A percentile compares a stretch with the other conserved stretches of the same genome.
These are phyloP conservation scores for Sugiyamaella chiloensis DNA, from an alignment of 805 yeast genomes.

Conservation along the genomic window DNA sequence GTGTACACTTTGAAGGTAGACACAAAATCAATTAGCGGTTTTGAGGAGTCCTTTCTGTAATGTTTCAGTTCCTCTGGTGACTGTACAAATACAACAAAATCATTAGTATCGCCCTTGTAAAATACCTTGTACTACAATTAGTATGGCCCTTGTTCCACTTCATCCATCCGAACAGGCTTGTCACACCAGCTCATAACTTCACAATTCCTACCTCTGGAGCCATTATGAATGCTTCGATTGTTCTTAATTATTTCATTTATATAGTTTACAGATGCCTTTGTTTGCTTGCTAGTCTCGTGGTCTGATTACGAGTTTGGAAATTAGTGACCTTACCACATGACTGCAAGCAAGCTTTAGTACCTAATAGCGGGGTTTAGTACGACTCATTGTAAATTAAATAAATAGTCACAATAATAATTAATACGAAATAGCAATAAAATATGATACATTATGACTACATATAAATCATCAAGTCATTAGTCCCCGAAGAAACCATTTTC, in stretches of 20 bases:
- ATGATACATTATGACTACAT: not conserved
- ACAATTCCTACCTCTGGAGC: not conserved
- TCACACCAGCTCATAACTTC: not conserved
- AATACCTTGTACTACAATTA: constrained; percentile 43
- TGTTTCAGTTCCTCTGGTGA: constrained; percentile 47
- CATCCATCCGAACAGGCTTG: too few relatives aligned
- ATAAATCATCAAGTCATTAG: constrained; percentile 7
- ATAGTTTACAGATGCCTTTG: not conserved
- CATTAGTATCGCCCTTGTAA: constrained; percentile 55
- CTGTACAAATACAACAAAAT: constrained; percentile 64
- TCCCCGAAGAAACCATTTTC: constrained; percentile 74
- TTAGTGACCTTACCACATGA: not conserved
- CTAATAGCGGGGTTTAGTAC: too few relatives aligned
- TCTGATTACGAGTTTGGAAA: not conserved
- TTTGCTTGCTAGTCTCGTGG: constrained; percentile 6
- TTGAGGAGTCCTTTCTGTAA: constrained; percentile 45
- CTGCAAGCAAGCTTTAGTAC: too few relatives aligned
- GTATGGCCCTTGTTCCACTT: not conserved
- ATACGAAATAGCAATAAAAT: not conserved
- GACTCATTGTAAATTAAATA: too few relatives aligned
- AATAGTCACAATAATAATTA: too few relatives aligned
- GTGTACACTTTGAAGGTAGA: constrained; percentile 64
- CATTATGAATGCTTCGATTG: not conserved
- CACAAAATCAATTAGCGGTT: constrained; percentile 60
- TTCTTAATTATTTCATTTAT: not conserved